Conservation (phyloP, 768 basidiomycete genomes). For the Rhizopogon salebrosus region DNA sequence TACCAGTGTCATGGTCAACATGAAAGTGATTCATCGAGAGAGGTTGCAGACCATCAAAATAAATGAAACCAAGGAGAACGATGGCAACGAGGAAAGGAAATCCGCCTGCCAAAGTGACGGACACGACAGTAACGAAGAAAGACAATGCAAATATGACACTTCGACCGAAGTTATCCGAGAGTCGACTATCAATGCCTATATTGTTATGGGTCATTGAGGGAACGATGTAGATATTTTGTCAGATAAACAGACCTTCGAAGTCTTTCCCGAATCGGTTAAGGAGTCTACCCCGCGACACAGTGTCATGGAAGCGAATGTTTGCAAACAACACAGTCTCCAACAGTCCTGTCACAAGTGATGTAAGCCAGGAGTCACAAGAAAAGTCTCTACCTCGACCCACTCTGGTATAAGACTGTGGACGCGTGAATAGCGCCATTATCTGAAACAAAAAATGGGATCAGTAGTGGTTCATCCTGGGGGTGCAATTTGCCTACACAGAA, state of each 20-base stretch:
- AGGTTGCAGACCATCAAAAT: slow-evolving; percentile 58
- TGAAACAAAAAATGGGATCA: slow-evolving; percentile 15
- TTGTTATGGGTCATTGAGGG: slow-evolving; percentile 10
- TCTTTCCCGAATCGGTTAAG: slow-evolving; percentile 88
- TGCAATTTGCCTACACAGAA: slow-evolving; percentile 55
- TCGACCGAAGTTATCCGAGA: slow-evolving; percentile 83
- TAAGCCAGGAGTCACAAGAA: not conserved
- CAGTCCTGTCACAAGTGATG: slow-evolving; percentile 34
- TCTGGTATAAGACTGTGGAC: slow-evolving; percentile 70
- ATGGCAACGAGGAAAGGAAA: slow-evolving; percentile 64
- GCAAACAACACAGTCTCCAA: slow-evolving; percentile 82
- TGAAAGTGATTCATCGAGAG: not conserved
- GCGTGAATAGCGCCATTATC: slow-evolving; percentile 81
- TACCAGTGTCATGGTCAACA: slow-evolving; percentile 4
- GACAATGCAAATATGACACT: slow-evolving; percentile 70
- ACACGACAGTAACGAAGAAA: slow-evolving; percentile 63
- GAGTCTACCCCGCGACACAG: slow-evolving; percentile 77
- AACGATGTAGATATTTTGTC: not conserved
- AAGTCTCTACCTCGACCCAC: slow-evolving; percentile 26
- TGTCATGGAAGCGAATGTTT: slow-evolving; percentile 90
- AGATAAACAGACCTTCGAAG: slow-evolving; percentile 54
- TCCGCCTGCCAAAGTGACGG: slow-evolving; percentile 78
- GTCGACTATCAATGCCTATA: slow-evolving; percentile 72
- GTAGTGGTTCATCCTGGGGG: not conserved
- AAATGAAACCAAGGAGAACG: slow-evolving; percentile 50